phyloP scores from a whole-genome alignment of 345 rosid species.

The Excoecaria agallocha region DNA sequence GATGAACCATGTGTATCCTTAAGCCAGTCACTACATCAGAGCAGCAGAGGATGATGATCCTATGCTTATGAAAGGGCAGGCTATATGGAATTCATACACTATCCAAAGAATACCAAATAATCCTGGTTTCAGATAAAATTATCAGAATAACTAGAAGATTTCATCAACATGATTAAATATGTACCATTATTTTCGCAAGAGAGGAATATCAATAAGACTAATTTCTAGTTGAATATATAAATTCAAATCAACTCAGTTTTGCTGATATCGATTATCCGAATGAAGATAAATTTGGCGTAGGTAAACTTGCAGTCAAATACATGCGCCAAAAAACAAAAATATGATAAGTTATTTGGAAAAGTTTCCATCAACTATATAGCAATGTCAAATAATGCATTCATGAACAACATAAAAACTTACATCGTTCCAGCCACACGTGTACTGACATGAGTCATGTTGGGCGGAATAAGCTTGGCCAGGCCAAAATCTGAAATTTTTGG shows the following conservation, averaged over 20 bases:
- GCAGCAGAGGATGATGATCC: neutral
- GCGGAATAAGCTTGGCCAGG: constrained; percentile 87
- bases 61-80: constrained; percentile 2
- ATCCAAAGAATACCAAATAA: neutral
- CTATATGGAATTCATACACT: neutral
- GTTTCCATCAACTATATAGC: neutral
- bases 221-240: neutral
- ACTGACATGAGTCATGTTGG: constrained; percentile 83
- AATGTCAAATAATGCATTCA: neutral
- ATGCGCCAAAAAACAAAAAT: neutral
- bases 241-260: neutral
- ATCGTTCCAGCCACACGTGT: constrained; percentile 98
- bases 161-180: neutral
- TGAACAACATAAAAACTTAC: constrained; percentile 46
- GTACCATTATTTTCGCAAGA: neutral
- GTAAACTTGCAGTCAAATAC: neutral
- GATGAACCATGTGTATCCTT: neutral
- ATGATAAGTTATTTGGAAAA: neutral
- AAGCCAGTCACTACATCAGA: neutral
- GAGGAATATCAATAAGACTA: neutral
- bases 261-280: neutral
- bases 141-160: neutral
- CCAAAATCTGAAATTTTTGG: constrained; percentile 98
- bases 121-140: neutral
- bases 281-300: neutral